Percentiles rank a stretch among this genome's conserved stretches.
phyloP scores from a whole-genome alignment of 208 protist species.

The Crithidia sp. region DNA sequence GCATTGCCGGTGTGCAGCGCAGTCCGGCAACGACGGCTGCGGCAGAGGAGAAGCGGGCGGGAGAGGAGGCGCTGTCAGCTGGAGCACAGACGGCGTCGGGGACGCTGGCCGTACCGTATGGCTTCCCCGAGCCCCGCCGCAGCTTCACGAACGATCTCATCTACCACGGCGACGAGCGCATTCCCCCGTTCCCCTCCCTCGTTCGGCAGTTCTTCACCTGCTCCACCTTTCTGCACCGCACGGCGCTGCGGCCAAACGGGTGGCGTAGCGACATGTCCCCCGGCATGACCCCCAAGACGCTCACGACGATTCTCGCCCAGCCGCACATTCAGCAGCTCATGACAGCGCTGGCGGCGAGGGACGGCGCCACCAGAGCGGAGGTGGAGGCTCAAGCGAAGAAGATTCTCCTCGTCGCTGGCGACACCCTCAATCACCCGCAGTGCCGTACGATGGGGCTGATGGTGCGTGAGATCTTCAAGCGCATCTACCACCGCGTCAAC shows the following conservation, averaged over 20 bases:
- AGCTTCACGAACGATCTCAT: slow-evolving; percentile 67
- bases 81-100: not conserved
- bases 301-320: slow-evolving; percentile 59
- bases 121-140: slow-evolving; percentile 53
- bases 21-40: not conserved
- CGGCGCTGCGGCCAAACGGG: slow-evolving; percentile 55
- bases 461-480: slow-evolving; percentile 62
- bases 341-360: slow-evolving; percentile 43
- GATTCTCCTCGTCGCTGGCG: slow-evolving; percentile 81
- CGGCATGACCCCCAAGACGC: slow-evolving; percentile 57
- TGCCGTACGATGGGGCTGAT: slow-evolving; percentile 58
- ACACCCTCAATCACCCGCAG: slow-evolving; percentile 70
- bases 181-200: slow-evolving; percentile 42
- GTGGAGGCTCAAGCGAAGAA: slow-evolving; percentile 53
- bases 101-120: not conserved
- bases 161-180: slow-evolving; percentile 40
- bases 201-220: slow-evolving; percentile 31
- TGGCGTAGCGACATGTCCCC: slow-evolving; percentile 36
- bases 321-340: slow-evolving; percentile 61
- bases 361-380: slow-evolving; percentile 37
- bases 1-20: slow-evolving; percentile 5
- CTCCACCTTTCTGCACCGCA: slow-evolving; percentile 50
- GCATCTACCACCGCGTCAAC: slow-evolving; percentile 71
- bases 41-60: not conserved
- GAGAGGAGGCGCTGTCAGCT: not conserved